Conservation (phyloP, 768 basidiomycete species). For the Lactarius sanguifluus region DNA sequence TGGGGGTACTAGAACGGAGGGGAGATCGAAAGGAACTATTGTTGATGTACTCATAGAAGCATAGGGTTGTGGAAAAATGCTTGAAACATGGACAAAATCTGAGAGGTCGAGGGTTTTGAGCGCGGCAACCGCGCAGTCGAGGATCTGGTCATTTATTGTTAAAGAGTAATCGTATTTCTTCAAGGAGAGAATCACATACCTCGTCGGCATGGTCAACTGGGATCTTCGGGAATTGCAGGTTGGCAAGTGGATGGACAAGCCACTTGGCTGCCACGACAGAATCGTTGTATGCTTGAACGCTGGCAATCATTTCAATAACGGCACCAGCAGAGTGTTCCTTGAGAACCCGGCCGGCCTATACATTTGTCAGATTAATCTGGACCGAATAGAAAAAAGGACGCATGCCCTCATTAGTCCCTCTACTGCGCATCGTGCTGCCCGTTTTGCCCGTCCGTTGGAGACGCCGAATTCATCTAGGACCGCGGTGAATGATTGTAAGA, state of each 20-base stretch:
- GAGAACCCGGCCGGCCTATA: constrained; percentile 66
- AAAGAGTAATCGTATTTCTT: neutral
- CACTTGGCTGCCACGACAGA: constrained; percentile 56
- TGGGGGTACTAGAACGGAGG: constrained; percentile 81
- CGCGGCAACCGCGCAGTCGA: constrained; percentile 68
- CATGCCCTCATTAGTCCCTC: constrained; percentile 77
- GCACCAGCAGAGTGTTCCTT: constrained; percentile 59
- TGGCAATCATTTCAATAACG: constrained; percentile 65
- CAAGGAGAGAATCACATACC: constrained; percentile 40
- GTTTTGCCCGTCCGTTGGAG: constrained; percentile 79
- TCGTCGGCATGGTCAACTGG: constrained; percentile 58
- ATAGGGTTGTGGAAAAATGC: constrained; percentile 68
- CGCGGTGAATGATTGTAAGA: constrained; percentile 79
- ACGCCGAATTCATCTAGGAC: constrained; percentile 91
- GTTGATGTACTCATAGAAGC: constrained; percentile 45
- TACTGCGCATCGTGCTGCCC: constrained; percentile 75
- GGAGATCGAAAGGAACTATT: constrained; percentile 61
- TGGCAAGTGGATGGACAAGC: constrained; percentile 62
- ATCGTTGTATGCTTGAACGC: constrained; percentile 71
- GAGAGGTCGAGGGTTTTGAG: constrained; percentile 61
- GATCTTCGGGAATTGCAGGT: constrained; percentile 47
- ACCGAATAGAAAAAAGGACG: neutral
- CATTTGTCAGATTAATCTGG: constrained; percentile 1
- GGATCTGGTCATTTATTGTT: constrained; percentile 50
- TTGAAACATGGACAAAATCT: constrained; percentile 56